These are phyloP conservation scores for Roridomyces roridus DNA, from an alignment of 768 basidiomycete genomes.

Conservation along the genomic window DNA sequence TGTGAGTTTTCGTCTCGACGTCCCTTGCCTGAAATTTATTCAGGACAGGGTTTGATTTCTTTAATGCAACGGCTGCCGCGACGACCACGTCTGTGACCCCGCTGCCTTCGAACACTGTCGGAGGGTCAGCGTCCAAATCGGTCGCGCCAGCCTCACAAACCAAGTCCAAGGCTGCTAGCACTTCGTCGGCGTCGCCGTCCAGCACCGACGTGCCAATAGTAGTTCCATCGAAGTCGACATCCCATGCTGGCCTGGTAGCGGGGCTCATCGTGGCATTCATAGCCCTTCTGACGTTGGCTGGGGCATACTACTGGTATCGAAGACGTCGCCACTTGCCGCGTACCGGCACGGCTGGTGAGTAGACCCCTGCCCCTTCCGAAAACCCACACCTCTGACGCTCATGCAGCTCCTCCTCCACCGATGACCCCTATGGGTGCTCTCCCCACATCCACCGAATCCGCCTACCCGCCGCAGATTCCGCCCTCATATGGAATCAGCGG, in stretches of 20 bases:
- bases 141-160: background rate
- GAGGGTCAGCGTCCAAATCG: background rate
- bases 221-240: background rate
- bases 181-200: slow-evolving; percentile 1
- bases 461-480: background rate
- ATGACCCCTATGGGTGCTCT: slow-evolving; percentile 13
- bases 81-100: slow-evolving; percentile 16
- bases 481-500: background rate
- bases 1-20: slow-evolving; percentile 20
- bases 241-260: slow-evolving; percentile 4
- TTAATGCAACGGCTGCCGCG: slow-evolving; percentile 29
- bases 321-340: background rate
- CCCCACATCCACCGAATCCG: background rate
- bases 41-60: slow-evolving; percentile 42
- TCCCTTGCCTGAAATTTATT: too few species aligned
- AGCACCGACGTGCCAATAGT: background rate
- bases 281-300: background rate
- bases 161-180: background rate
- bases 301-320: background rate
- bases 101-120: background rate
- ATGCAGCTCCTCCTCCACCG: slow-evolving; percentile 16
- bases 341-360: background rate
- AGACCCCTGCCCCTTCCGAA: background rate
- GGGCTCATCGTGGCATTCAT: slow-evolving; percentile 7
- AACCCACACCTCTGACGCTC: background rate